phyloP scores from a whole-genome alignment of 2,329 filamentous ascomycete species.

The Colletotrichum filicis region DNA sequence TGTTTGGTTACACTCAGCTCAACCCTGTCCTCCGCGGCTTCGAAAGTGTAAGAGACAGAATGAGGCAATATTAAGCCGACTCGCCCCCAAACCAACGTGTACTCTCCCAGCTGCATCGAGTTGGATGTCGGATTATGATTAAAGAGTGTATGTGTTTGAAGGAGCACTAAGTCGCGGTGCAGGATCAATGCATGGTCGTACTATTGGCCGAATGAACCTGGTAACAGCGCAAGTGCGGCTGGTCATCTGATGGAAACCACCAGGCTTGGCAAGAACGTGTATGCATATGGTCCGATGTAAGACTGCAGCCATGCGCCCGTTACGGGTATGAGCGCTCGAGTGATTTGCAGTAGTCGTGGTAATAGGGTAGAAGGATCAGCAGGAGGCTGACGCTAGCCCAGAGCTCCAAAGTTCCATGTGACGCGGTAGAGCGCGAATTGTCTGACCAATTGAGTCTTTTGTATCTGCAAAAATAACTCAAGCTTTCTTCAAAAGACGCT shows the following conservation, averaged over 20 bases:
- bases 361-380: not conserved
- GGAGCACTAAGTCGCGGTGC: not conserved
- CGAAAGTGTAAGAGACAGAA: not conserved
- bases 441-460: not conserved
- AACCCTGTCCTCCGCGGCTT: not conserved
- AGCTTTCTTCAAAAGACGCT: constrained; percentile 28
- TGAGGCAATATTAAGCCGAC: not conserved
- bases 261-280: not conserved
- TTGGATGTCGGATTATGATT: not conserved
- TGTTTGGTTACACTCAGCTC: not conserved
- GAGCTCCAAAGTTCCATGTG: not conserved
- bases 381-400: not conserved
- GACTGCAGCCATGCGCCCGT: not conserved
- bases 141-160: not conserved
- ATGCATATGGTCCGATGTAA: not conserved
- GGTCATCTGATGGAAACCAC: not conserved
- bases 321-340: not conserved
- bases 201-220: not conserved
- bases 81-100: not conserved
- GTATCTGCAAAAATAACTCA: not conserved
- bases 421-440: not conserved
- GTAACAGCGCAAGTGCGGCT: not conserved
- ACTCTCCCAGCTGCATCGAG: not conserved
- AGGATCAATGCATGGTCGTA: not conserved
- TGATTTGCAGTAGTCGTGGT: not conserved